phyloP scores from a whole-genome alignment of 495 filamentous ascomycete species.

The Xylaria nigripes region DNA sequence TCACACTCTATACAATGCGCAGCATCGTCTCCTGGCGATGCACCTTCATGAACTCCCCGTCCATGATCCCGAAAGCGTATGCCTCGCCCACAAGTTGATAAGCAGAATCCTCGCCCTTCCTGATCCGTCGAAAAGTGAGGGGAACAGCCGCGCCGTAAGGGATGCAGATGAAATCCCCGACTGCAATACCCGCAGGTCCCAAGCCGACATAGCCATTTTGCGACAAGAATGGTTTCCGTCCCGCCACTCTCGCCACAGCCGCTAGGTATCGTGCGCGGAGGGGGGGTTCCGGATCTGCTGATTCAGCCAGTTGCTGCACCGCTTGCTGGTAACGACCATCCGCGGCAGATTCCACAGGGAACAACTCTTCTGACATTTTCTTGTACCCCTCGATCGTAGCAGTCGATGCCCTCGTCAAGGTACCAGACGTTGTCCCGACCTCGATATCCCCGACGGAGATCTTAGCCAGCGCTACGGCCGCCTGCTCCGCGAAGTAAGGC shows the following conservation, averaged over 20 bases:
- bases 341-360: not conserved
- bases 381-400: constrained; percentile 6
- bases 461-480: constrained; percentile 10
- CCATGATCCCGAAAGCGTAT: constrained; percentile 12
- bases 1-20: not conserved
- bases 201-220: constrained; percentile 6
- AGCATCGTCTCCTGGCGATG: constrained; percentile 10
- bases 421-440: not conserved
- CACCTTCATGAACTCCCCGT: constrained; percentile 15
- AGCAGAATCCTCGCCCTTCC: not conserved
- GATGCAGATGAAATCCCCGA: constrained; percentile 1
- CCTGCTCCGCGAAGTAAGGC: constrained; percentile 10
- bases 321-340: not conserved
- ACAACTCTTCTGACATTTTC: not conserved
- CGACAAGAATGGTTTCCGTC: constrained; percentile 5
- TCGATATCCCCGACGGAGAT: constrained; percentile 6
- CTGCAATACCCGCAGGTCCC: constrained; percentile 4
- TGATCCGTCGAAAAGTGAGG: constrained; percentile 1
- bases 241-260: constrained; percentile 4
- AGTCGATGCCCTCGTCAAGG: constrained; percentile 2
- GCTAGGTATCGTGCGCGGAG: not conserved
- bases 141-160: constrained; percentile 11
- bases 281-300: not conserved
- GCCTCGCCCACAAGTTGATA: constrained; percentile 7
- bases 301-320: not conserved